Evolutionary conservation across 257 asterid species (phyloP), one percentile per base, ranked within the genome.

Genomic region (Lycium ferocissimum): DNA sequence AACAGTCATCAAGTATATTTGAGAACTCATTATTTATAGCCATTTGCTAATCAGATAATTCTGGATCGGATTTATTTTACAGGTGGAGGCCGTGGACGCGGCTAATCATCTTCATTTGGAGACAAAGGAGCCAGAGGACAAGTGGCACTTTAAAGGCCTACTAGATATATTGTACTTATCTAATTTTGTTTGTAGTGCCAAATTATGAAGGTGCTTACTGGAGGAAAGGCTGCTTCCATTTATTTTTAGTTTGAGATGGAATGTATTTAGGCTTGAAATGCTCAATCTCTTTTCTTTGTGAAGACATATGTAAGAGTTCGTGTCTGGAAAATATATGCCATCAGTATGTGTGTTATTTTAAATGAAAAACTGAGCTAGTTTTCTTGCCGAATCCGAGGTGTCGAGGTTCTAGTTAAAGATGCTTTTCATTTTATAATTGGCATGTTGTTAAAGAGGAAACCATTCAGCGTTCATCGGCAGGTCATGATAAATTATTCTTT

Each of bases 41-140:
- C 45, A 49, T 49, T 49, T 13, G 62, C 81, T 75, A 22, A 76
- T 76, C 82, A 76, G 62, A 51, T 22, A 45, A 51, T 76, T 9
- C 20, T 15, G 61, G 17, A 70, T 49, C 2, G 49, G 61, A 61
- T 85, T 69, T 84, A 22, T 51, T 67, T 35, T 73, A 81, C 86
- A 89, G 93, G 89, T 79, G 93, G 91, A 70, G 92, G 91, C 1
- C 89, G 88, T 12, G 91, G 93, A 6, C 91, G 91, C 72, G 92
- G 93, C 49, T 89, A 86, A 88, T 80, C 47, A 9, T 76, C 58
- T 4, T 58, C 49, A 79, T 35, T 33, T 18, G 80, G 69, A 79
- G 73, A 59, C 18, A 5, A 83, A 73, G 70, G 53, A 49, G 38
- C 73, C 49, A 61, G 47, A 70, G 75, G 84, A 45, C 82, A n/a